Conservation (phyloP, 2,329 filamentous ascomycete genomes). For the Epichloe glyceriae region DNA sequence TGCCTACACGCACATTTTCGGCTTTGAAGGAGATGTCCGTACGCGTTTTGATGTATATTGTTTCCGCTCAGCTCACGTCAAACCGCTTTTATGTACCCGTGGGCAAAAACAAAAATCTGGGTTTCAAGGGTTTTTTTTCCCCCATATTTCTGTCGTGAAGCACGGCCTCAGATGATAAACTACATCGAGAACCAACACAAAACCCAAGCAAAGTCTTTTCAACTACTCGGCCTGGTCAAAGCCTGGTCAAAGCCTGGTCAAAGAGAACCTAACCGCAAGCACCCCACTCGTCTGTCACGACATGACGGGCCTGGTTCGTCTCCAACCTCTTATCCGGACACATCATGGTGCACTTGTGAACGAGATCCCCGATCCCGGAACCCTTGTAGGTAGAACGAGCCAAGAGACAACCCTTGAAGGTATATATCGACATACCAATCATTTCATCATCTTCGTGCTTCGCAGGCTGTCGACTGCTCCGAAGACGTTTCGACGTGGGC, state of each 20-base stretch:
- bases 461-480: not conserved
- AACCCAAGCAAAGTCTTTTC: no score
- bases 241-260: not conserved
- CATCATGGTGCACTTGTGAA: slow-evolving; percentile 3
- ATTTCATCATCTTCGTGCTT: not conserved
- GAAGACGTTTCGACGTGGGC: not conserved
- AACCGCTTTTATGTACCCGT: no score
- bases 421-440: slow-evolving; percentile 6
- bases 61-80: no score
- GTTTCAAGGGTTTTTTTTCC: no score
- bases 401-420: slow-evolving; percentile 7
- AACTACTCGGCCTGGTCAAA: no score
- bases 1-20: no score
- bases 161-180: no score
- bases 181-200: no score
- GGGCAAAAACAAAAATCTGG: no score
- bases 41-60: no score
- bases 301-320: slow-evolving; percentile 1
- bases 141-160: no score
- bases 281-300: slow-evolving; percentile 3
- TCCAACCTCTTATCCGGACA: slow-evolving; percentile 3
- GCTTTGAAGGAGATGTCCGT: no score
- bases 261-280: not conserved
- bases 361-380: not conserved
- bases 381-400: slow-evolving; percentile 4